These are phyloP conservation scores for Suhomyces vadensis DNA, from an alignment of 805 yeast genomes.

Conservation along the genomic window DNA sequence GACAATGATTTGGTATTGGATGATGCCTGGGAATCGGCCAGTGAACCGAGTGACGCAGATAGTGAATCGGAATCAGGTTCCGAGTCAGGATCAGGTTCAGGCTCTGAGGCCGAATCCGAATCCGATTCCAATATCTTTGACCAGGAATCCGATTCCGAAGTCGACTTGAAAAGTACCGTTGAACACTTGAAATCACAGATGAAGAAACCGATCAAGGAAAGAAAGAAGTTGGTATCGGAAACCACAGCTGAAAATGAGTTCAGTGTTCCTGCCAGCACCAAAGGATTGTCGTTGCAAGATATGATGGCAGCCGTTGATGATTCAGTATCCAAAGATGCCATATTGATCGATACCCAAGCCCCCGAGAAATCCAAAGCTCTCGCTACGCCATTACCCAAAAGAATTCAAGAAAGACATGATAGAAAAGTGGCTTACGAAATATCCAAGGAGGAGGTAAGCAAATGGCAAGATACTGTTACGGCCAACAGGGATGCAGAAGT, in stretches of 20 bases:
- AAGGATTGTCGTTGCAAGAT: slow-evolving; percentile 58
- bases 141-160: slow-evolving; percentile 44
- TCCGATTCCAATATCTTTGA: slow-evolving; percentile 27
- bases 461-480: slow-evolving; percentile 85
- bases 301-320: slow-evolving; percentile 70
- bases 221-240: slow-evolving; percentile 53
- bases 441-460: slow-evolving; percentile 79
- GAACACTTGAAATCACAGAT: slow-evolving; percentile 36
- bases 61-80: slow-evolving; percentile 25
- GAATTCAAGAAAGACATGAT: slow-evolving; percentile 83
- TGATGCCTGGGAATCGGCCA: slow-evolving; percentile 31
- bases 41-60: slow-evolving; percentile 17
- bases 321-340: slow-evolving; percentile 48
- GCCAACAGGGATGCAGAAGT: slow-evolving; percentile 83
- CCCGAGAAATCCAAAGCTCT: slow-evolving; percentile 49
- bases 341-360: slow-evolving; percentile 46
- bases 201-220: slow-evolving; percentile 36
- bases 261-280: slow-evolving; percentile 59
- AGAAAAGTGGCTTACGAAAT: slow-evolving; percentile 89
- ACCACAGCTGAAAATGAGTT: slow-evolving; percentile 68
- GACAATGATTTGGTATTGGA: slow-evolving; percentile 29
- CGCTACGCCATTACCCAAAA: slow-evolving; percentile 79
- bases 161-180: slow-evolving; percentile 53
- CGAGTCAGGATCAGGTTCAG: slow-evolving; percentile 23
- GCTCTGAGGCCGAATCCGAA: slow-evolving; percentile 13